Conservation (phyloP, 2,329 filamentous ascomycete species). For the Fusarium virguliforme region DNA sequence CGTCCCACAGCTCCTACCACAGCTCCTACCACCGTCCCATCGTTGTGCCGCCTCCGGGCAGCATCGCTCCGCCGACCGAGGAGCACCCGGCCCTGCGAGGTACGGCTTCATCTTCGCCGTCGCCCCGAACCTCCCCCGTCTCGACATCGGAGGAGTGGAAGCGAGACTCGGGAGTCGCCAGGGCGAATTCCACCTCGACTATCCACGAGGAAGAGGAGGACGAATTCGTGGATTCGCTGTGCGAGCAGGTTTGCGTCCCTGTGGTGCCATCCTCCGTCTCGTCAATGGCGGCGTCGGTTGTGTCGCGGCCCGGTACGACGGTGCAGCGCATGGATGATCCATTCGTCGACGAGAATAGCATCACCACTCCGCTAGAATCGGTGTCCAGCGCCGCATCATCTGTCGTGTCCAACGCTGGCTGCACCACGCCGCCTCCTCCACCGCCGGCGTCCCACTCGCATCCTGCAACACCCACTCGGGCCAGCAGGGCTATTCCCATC, state of each 20-base stretch:
- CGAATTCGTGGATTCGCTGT: constrained; percentile 50
- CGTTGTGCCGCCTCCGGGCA: constrained; percentile 52
- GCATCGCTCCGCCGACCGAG: constrained; percentile 64
- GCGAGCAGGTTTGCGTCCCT: constrained; percentile 25
- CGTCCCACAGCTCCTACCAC: constrained; percentile 41
- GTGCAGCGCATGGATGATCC: constrained; percentile 42
- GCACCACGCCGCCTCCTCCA: constrained; percentile 43
- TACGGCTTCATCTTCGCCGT: constrained; percentile 40
- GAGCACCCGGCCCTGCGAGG: constrained; percentile 69
- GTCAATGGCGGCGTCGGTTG: constrained; percentile 37
- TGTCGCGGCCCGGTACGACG: constrained; percentile 38
- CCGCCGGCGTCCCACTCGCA: constrained; percentile 38
- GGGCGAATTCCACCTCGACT: constrained; percentile 60
- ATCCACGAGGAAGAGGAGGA: constrained; percentile 62
- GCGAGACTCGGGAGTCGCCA: constrained; percentile 70
- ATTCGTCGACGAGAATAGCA: constrained; percentile 49
- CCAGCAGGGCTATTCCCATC: constrained; percentile 36
- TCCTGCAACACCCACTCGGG: constrained; percentile 38
- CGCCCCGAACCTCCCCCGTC: constrained; percentile 47
- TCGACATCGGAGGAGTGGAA: constrained; percentile 62
- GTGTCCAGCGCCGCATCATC: constrained; percentile 41
- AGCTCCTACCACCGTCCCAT: constrained; percentile 50
- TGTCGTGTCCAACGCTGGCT: constrained; percentile 48
- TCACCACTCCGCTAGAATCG: constrained; percentile 44
- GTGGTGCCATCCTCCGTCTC: constrained; percentile 34